Base-by-base conservation (phyloP, 257 asterid species). In the Mentha longifolia region DNA sequence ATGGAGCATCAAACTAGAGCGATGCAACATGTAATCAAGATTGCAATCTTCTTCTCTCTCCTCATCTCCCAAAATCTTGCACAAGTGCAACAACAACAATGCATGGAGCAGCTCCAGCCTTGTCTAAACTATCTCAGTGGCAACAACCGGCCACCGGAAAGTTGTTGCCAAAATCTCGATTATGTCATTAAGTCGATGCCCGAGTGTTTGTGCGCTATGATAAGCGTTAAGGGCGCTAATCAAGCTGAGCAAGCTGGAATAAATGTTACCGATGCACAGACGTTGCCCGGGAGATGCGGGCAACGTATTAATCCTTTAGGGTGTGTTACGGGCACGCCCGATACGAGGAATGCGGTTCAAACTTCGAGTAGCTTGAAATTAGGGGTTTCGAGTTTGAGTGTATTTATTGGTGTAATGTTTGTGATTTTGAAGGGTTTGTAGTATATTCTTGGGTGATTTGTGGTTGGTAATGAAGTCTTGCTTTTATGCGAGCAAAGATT, bases 261-360 rank as follows among this genome's bases (percentile, higher is more conserved):
- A 31, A 85, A 92, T 43, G 67, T 74, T 2, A 83, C 86, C 6
- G 77, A 87, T 17, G 97, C 94, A 6, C 97, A 90, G 19, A 85
- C 87, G 11, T 70, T 92, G 67, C 98, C 97, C 0, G 97, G 86
- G 20, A 77, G 92, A 43, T 92, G 98, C 5, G 98, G 97, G 7
- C 88, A 86, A 9, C 97, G 65, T 67, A 84, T 92, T 46, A 90
- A 92, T 63, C 96, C 90, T 7, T 68, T 90, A n/a, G 97, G 97
- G 12, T 92, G 97, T 74, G 76, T 92, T 39, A 80, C 81, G 42
- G 98, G 97, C 12, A 82, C 87, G 10, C 87, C 87, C 5, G 87
- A 82, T 25, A 51, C 62, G 3, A 73, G 76, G 31, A 70, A 70
- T 39, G 70, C 82, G 3, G 49, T 54, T 41, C 78, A 58, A 1